Base-by-base conservation (phyloP, 192 early-diverging fungal genomes). In the Backusella tarrabulga region DNA sequence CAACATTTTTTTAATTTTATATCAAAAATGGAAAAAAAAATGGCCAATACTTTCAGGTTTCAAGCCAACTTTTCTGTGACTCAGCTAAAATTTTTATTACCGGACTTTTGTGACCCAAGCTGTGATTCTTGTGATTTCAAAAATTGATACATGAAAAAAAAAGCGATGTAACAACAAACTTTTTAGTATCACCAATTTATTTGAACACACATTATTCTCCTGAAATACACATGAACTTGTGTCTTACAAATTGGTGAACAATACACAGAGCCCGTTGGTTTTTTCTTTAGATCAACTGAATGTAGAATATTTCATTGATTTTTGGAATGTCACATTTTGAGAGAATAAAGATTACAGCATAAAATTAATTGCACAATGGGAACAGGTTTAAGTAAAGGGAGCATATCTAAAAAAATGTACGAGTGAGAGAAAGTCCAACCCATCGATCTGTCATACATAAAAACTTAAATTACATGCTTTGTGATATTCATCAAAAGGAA, bases 371-470 rank as follows among this genome's bases (percentile, higher is more conserved):
- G 46, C 19, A 50, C 6, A 50, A 21, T 17, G 6, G 19, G 19
- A 21, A 6, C 42, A 17, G 19, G 42, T 44, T 17, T 44, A 17
- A 44, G 15, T 44, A 44, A 17, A 40, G 38, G 4, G 4, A 6
- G 0, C 4, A 21, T 26, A 29, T 63, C 26, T 63, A 63, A 12
- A 63, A 14, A 26, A 29, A 26, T 3, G 11, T 3, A 63, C 26
- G 23, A 12, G 26, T 23, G 26, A 29, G 26, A 63, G 56, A 63
- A 29, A 29, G 23, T 63, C 21, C 56, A 14, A 29, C 56, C 9
- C 9, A 63, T 63, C 56, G 56, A 63, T 63, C 56, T 63, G 56
- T 63, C 56, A 63, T 63, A 63, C 56, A 63, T 26, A 63, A 63
- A 63, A 63, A 63, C 46, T 23, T 63, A 23, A 63, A 29, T 29